phyloP scores from a whole-genome alignment of 176 grass and related monocot species.

The Avena atlantica region DNA sequence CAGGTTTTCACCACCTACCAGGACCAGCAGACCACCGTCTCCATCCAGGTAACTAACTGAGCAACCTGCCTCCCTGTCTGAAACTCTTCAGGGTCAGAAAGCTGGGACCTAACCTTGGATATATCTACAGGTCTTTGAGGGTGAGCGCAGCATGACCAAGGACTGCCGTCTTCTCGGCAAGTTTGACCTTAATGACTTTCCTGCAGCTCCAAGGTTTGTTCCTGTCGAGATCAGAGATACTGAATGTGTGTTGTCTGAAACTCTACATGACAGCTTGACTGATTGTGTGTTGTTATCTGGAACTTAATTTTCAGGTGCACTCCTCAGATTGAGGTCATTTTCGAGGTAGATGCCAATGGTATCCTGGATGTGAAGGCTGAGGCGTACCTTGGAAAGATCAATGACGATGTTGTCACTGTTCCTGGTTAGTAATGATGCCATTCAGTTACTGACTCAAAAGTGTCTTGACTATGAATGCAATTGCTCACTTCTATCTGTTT shows the following conservation, averaged over 20 bases:
- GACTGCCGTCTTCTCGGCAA: conserved; percentile 81
- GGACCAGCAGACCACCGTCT: conserved; percentile 75
- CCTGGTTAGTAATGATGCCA: conserved; percentile 47
- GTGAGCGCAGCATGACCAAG: conserved; percentile 84
- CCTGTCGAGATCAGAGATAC: background rate
- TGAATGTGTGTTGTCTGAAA: background rate
- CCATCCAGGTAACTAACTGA: conserved; percentile 59
- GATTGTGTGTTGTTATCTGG: background rate
- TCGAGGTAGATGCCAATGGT: conserved; percentile 69
- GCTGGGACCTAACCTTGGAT: background rate
- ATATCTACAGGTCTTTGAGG: conserved; percentile 70
- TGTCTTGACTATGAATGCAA: background rate
- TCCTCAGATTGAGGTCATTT: conserved; percentile 71
- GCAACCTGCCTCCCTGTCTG: background rate
- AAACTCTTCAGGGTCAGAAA: background rate
- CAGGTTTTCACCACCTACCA: conserved; percentile 82
- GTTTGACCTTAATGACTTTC: conserved; percentile 62
- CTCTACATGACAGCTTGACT: background rate
- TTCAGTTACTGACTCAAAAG: background rate
- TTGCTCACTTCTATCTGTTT: conserved; percentile 27
- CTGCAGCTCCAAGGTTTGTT: conserved; percentile 58
- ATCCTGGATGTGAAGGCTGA: conserved; percentile 70
- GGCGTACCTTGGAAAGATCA: conserved; percentile 81
- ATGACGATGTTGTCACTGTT: conserved; percentile 70
- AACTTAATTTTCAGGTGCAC: conserved; percentile 53